phyloP scores from a whole-genome alignment of 2,329 filamentous ascomycete genomes.

The Botrytis fragariae region DNA sequence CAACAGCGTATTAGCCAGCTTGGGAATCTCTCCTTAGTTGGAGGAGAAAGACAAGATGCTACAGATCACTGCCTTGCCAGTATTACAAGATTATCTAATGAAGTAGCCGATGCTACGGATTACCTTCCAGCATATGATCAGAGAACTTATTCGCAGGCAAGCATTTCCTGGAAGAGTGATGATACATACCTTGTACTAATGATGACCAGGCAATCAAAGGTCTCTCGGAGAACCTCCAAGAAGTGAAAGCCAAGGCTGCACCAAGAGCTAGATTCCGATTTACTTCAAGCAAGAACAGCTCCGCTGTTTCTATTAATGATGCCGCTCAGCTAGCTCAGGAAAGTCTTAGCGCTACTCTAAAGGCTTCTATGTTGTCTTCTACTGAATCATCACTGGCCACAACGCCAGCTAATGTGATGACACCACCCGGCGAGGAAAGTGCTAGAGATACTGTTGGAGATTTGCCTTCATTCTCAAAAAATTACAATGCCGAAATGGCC shows the following conservation, averaged over 20 bases:
- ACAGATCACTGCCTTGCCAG: conserved; percentile 76
- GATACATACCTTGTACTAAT: conserved; percentile 38
- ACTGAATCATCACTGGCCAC: conserved; percentile 44
- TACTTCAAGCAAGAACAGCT: conserved; percentile 58
- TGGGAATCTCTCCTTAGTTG: conserved; percentile 57
- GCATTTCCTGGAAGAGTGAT: conserved; percentile 9
- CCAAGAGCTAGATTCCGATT: conserved; percentile 84
- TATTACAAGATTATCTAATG: conserved; percentile 76
- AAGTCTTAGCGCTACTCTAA: conserved; percentile 41
- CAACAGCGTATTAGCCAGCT: conserved; percentile 74
- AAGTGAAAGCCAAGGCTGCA: conserved; percentile 63
- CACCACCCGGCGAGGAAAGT: conserved; percentile 29
- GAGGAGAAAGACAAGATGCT: conserved; percentile 75
- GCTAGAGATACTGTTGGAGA: conserved; percentile 41
- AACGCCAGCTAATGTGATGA: conserved; percentile 36
- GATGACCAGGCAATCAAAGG: conserved; percentile 65
- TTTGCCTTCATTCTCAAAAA: conserved; percentile 43
- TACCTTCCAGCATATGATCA: conserved; percentile 89
- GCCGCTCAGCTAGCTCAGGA: conserved; percentile 52
- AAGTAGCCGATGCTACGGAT: conserved; percentile 79
- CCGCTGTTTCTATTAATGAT: conserved; percentile 54
- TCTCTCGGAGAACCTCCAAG: conserved; percentile 74
- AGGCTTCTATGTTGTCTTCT: conserved; percentile 38
- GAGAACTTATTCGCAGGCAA: conserved; percentile 76
- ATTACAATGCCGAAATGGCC: conserved; percentile 59